Evolutionary conservation across 177 flowering plant species (phyloP), one percentile per base, ranked within the genome.

Genomic region (Telopea speciosissima): DNA sequence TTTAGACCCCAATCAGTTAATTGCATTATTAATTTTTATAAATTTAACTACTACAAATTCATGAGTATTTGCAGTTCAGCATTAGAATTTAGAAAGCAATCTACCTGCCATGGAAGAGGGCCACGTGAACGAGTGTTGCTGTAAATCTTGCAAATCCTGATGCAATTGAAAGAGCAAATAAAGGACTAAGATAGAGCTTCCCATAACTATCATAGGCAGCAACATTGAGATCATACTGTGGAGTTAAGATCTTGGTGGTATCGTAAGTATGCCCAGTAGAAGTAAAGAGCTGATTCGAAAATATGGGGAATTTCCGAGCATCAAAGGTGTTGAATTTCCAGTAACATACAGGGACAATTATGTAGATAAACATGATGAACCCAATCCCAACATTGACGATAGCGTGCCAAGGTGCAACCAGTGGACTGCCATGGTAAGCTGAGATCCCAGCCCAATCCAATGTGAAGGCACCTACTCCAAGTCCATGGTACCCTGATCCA

Each of bases 401-500:
- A 36, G 98, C 90, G 63, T 78, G 66, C 85, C 86, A 93, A 0
- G 98, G 98, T 6, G 98, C 63, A 14, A 93, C 97, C 42, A 93
- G 79, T 0, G 98, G 98, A 71, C 93, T 93, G 63, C 98, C 98
- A 76, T 92, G 98, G 74, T 93, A 93, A 28, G 97, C 98, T 1
- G 94, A 89, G 70, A 93, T 93, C 7, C 98, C 98, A 14, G 98
- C 97, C 98, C 98, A 93, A 45, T 93, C 98, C 31, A 93, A 77
- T 58, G 90, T 87, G 81, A 93, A 92, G 25, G 96, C 94, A 44
- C 98, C 98, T 40, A 92, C 79, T 1, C 98, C 98, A 17, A 93
- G 94, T 24, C 98, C 98, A 72, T 89, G 84, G 82, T 88, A 86
- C 31, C 89, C 97, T 0, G 98, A 93, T 0, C 98, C 98, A 26